phyloP scores from a whole-genome alignment of 2,329 filamentous ascomycete genomes.

The Xylariaceae sp. region DNA sequence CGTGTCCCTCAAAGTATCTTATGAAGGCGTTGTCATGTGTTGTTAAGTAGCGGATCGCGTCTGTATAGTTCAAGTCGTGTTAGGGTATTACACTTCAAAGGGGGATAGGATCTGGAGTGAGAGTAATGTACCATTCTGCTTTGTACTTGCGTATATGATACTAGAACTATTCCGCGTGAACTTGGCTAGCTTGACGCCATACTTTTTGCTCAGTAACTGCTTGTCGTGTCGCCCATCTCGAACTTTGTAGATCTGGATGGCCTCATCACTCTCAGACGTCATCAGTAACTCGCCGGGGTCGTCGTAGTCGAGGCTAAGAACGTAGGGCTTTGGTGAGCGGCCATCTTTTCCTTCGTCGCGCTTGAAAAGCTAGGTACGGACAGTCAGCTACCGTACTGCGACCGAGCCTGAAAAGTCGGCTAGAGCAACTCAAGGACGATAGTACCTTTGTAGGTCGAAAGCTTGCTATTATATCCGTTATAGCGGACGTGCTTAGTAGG shows the following conservation, averaged over 20 bases:
- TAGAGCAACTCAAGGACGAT: too few relatives aligned
- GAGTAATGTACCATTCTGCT: slow-evolving; percentile 65
- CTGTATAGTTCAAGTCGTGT: slow-evolving; percentile 33
- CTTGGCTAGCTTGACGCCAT: slow-evolving; percentile 86
- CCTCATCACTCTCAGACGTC: slow-evolving; percentile 88
- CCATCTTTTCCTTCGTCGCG: slow-evolving; percentile 51
- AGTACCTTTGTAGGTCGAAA: slow-evolving; percentile 75
- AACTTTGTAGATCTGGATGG: slow-evolving; percentile 91
- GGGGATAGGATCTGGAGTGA: not conserved
- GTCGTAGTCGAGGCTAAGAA: slow-evolving; percentile 93
- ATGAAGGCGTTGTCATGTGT: slow-evolving; percentile 96
- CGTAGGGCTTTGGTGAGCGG: slow-evolving; percentile 48
- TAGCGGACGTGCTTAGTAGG: slow-evolving; percentile 52
- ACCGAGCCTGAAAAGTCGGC: too few relatives aligned
- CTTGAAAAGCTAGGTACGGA: slow-evolving; percentile 52
- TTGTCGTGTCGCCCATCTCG: slow-evolving; percentile 87
- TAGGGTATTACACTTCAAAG: not conserved
- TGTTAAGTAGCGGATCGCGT: slow-evolving; percentile 79
- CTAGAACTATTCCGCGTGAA: slow-evolving; percentile 90
- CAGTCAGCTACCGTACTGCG: slow-evolving; percentile 6
- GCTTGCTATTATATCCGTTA: slow-evolving; percentile 70
- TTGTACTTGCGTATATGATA: slow-evolving; percentile 93
- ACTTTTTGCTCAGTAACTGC: slow-evolving; percentile 89
- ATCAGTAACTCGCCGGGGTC: slow-evolving; percentile 90
- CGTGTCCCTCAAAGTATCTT: slow-evolving; percentile 91